A percentile compares a stretch with the other conserved stretches of the same genome.
Evolutionary conservation across 768 basidiomycete genomes (phyloP).

Genomic region (Clathrus columnatus): DNA sequence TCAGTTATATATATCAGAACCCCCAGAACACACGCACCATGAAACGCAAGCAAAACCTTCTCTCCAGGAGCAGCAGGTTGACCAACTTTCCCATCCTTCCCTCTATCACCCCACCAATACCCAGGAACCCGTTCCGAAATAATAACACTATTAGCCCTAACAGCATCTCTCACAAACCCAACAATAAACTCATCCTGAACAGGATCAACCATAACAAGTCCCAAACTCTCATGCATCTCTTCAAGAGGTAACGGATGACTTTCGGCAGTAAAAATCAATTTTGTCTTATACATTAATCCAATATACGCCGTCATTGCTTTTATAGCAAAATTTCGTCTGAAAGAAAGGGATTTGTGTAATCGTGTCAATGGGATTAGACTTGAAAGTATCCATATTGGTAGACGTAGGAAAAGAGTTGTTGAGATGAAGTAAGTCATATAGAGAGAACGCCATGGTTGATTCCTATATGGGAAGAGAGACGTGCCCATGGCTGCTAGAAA

Average conservation of each 20-base stretch:
- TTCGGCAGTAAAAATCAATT: neutral
- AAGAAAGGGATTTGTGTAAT: neutral
- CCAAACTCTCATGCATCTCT: constrained; percentile 5
- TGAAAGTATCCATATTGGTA: constrained; percentile 41
- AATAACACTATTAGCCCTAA: constrained; percentile 17
- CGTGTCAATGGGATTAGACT: constrained; percentile 21
- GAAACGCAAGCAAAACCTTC: constrained; percentile 26
- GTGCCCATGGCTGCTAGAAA: too few species aligned
- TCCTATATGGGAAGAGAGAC: constrained; percentile 12
- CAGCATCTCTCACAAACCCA: constrained; percentile 20
- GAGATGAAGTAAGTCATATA: constrained; percentile 38
- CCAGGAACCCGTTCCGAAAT: constrained; percentile 16
- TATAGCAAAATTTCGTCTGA: neutral
- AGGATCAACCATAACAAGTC: constrained; percentile 19
- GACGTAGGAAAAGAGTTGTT: constrained; percentile 31
- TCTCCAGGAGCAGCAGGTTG: constrained; percentile 21
- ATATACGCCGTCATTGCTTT: neutral
- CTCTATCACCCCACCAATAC: constrained; percentile 19
- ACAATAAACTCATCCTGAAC: constrained; percentile 15
- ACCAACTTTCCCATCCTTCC: constrained; percentile 12
- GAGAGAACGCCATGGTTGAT: constrained; percentile 41
- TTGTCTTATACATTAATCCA: neutral
- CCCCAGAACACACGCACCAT: constrained; percentile 22
- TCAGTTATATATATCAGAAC: constrained; percentile 15
- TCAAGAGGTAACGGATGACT: neutral